These are phyloP conservation scores for Boletus semigastroideus DNA, from an alignment of 1,284 basidiomycete genomes.

Conservation along the genomic window DNA sequence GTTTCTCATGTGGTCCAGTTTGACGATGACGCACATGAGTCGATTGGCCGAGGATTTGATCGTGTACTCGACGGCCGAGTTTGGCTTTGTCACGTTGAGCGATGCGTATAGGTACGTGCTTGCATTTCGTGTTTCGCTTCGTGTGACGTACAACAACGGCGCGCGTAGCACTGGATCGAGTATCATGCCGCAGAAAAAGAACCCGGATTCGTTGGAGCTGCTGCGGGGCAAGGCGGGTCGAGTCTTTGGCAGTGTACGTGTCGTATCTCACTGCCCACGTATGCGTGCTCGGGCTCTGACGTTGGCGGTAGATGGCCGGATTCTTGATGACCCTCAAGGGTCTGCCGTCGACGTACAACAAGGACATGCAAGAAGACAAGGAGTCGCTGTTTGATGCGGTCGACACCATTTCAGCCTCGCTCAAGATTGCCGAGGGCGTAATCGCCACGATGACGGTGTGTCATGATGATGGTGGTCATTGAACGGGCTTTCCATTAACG, in stretches of 20 bases:
- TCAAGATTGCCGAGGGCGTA: conserved; percentile 94
- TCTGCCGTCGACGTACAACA: conserved; percentile 98
- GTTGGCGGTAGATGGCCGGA: conserved; percentile 82
- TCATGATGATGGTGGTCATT: not conserved
- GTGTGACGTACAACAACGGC: not conserved
- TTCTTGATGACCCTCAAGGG: conserved; percentile 99
- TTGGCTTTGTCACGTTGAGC: conserved; percentile 91
- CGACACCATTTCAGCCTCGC: conserved; percentile 86
- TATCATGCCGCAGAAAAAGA: conserved; percentile 99
- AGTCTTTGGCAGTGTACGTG: conserved; percentile 83
- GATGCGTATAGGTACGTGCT: conserved; percentile 86
- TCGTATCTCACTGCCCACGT: not conserved
- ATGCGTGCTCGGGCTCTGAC: not conserved
- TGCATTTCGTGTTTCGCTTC: not conserved
- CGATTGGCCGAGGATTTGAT: conserved; percentile 96
- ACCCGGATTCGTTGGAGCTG: conserved; percentile 94
- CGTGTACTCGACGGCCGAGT: conserved; percentile 95
- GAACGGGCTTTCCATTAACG: not conserved
- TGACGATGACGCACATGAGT: conserved; percentile 92
- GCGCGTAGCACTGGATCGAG: conserved; percentile 86
- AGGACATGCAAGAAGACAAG: conserved; percentile 98
- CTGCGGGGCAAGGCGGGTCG: conserved; percentile 94
- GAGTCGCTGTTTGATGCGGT: conserved; percentile 95
- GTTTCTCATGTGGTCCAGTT: conserved; percentile 94
- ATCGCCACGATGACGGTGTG: conserved; percentile 83